Evolutionary conservation across 2,329 filamentous ascomycete genomes (phyloP).

Genomic region (Annulohypoxylon truncatum): DNA sequence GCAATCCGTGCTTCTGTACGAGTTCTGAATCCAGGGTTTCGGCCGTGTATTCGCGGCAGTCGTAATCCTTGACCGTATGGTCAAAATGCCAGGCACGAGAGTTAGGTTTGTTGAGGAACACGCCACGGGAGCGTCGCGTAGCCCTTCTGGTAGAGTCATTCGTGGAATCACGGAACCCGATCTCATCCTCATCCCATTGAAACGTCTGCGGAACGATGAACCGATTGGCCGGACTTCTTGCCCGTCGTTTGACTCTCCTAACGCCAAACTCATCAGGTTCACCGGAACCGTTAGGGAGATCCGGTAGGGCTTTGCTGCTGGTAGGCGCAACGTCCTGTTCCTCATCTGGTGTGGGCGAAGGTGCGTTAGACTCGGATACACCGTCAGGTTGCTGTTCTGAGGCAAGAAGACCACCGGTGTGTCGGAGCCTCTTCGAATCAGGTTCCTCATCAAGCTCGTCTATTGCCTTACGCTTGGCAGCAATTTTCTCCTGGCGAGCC

Average conservation of each 20-base stretch:
- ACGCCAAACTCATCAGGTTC: slow-evolving; percentile 66
- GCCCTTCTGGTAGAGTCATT: slow-evolving; percentile 67
- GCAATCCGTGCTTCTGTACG: slow-evolving; percentile 62
- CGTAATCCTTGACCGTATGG: slow-evolving; percentile 64
- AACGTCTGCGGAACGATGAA: slow-evolving; percentile 64
- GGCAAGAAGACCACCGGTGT: slow-evolving; percentile 55
- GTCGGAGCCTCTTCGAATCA: slow-evolving; percentile 61
- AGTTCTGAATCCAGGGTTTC: slow-evolving; percentile 64
- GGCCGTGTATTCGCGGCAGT: slow-evolving; percentile 61
- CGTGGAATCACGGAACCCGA: slow-evolving; percentile 69
- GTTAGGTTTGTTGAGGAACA: slow-evolving; percentile 65
- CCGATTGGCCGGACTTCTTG: slow-evolving; percentile 61
- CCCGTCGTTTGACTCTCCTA: slow-evolving; percentile 58
- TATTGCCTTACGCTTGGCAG: slow-evolving; percentile 63
- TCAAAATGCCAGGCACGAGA: slow-evolving; percentile 66
- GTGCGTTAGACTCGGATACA: slow-evolving; percentile 50
- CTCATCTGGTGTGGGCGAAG: slow-evolving; percentile 44
- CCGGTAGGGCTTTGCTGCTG: slow-evolving; percentile 46
- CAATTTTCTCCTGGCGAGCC: slow-evolving; percentile 49
- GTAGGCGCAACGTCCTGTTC: slow-evolving; percentile 42
- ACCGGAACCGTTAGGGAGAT: slow-evolving; percentile 55
- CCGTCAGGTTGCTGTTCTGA: slow-evolving; percentile 50
- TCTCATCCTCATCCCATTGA: slow-evolving; percentile 64
- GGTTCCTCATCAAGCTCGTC: slow-evolving; percentile 63
- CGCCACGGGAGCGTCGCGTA: slow-evolving; percentile 64